Evolutionary conservation across 148 eudicot genomes (phyloP).

Genomic region (Diospyros lotus): DNA sequence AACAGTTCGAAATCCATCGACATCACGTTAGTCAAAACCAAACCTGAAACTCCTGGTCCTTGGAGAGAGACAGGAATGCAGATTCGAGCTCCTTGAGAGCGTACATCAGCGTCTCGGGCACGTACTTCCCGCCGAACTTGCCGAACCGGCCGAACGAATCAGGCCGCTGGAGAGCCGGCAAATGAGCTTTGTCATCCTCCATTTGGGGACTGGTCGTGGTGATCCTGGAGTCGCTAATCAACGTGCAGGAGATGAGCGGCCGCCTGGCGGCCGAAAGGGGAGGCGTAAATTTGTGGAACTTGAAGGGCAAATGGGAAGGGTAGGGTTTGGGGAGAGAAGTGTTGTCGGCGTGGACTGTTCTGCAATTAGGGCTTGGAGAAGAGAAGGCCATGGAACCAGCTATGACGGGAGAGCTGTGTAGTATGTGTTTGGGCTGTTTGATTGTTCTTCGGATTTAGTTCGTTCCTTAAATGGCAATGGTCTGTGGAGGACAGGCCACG

Average conservation of each 20-base stretch:
- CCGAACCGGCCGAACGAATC: slow-evolving; percentile 93
- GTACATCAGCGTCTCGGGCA: slow-evolving; percentile 90
- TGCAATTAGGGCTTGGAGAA: slow-evolving; percentile 25
- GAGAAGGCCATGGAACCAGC: slow-evolving; percentile 43
- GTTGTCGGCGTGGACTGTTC: slow-evolving; percentile 12
- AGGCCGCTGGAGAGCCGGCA: slow-evolving; percentile 42
- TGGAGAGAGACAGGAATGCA: slow-evolving; percentile 52
- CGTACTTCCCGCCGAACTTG: slow-evolving; percentile 86
- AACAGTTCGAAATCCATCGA: not conserved
- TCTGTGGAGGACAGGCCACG: no score
- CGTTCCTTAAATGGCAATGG: no score
- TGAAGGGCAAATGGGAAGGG: slow-evolving; percentile 25
- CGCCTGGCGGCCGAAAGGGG: slow-evolving; percentile 4
- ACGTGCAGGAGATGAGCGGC: slow-evolving; percentile 34
- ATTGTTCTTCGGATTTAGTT: no score
- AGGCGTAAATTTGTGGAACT: slow-evolving; percentile 22
- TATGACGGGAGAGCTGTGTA: no score
- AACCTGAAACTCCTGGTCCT: slow-evolving; percentile 75
- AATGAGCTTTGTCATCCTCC: slow-evolving; percentile 12
- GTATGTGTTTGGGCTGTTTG: no score
- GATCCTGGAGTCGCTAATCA: slow-evolving; percentile 20
- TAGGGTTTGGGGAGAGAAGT: slow-evolving; percentile 25
- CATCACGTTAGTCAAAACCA: no score
- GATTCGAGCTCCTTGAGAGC: slow-evolving; percentile 83
- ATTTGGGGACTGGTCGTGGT: slow-evolving; percentile 3